These are phyloP conservation scores for Trametes punicea DNA, from an alignment of 768 basidiomycete genomes.

Conservation along the genomic window DNA sequence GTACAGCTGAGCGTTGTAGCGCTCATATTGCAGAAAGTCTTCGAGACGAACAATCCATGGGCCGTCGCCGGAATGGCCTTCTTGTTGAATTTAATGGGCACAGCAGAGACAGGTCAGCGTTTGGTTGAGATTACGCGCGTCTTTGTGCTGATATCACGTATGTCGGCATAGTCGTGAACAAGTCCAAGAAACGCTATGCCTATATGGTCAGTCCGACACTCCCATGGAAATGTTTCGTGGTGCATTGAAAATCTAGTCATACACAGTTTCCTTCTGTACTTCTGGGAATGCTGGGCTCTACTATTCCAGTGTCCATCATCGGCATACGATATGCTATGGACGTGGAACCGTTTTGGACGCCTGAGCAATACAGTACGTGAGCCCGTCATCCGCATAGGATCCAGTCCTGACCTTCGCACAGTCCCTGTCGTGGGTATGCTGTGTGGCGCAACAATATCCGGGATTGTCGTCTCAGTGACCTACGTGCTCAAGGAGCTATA, in stretches of 20 bases:
- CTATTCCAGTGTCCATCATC: constrained; percentile 75
- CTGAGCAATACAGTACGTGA: constrained; percentile 70
- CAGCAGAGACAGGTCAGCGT: constrained; percentile 66
- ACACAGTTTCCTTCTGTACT: constrained; percentile 66
- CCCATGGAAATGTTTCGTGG: neutral
- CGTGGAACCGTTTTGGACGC: constrained; percentile 76
- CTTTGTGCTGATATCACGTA: neutral
- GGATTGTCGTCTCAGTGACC: constrained; percentile 66
- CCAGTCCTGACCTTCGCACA: constrained; percentile 26
- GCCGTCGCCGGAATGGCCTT: constrained; percentile 70
- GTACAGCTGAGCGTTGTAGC: constrained; percentile 77
- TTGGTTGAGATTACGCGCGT: neutral
- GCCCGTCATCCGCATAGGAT: neutral
- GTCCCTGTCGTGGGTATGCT: constrained; percentile 88
- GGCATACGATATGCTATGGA: constrained; percentile 76
- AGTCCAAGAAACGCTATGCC: constrained; percentile 65
- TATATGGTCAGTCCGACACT: constrained; percentile 55
- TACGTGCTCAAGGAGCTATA: constrained; percentile 74
- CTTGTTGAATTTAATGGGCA: constrained; percentile 76
- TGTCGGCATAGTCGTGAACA: constrained; percentile 60
- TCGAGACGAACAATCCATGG: constrained; percentile 72
- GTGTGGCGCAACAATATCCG: constrained; percentile 74
- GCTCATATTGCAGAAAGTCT: constrained; percentile 65
- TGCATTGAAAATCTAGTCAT: neutral
- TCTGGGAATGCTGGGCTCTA: constrained; percentile 67